Evolutionary conservation across 202 grass and related monocot genomes (phyloP), one percentile per base, ranked within the genome.

Genomic region (Panicum hallii): DNA sequence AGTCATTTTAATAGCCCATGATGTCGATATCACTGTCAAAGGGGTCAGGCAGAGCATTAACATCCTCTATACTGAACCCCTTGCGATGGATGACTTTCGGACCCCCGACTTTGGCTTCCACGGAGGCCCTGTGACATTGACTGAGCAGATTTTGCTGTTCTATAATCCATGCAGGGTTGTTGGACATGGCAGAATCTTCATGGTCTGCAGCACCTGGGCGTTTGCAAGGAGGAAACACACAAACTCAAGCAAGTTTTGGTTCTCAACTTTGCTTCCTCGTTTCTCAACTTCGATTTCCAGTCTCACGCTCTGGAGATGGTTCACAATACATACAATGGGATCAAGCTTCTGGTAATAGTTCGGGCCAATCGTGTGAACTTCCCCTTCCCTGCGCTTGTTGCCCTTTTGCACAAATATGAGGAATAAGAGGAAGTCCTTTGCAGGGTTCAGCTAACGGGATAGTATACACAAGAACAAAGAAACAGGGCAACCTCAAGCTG

Each of bases 141-240:
- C 41, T 79, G 40, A 88, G 30, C 19, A 87, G 46, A 65, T 22
- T n/a, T 88, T 73, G 47, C 13, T 88, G 80, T 11, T 48, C n/a
- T 13, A 36, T 56, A 69, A 70, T 56, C 63, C 79, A 87, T 70
- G 38, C 53, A 17, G 52, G 43, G 44, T 38, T 1, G 63, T 22
- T 1, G 1, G 26, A 65, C 47, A 57, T 15, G 48, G 15, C 40
- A 70, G 67, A 79, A 88, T 84, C 80, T 53, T 84, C 86, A 88
- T 79, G 67, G 38, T 66, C 38, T 79, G 57, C 26, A 88, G 86
- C 40, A 79, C 86, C 30, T 83, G 57, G 4, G 74, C 80, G 20
- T 69, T 88, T 11, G 47, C 67, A 73, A 88, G 86, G 48, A 88
- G 38, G 72, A 88, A 88, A 47, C 67, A 57, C 54, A 69, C 48